Conservation (phyloP, 352 stramenopile species). For the Phytopythium sindhum region DNA sequence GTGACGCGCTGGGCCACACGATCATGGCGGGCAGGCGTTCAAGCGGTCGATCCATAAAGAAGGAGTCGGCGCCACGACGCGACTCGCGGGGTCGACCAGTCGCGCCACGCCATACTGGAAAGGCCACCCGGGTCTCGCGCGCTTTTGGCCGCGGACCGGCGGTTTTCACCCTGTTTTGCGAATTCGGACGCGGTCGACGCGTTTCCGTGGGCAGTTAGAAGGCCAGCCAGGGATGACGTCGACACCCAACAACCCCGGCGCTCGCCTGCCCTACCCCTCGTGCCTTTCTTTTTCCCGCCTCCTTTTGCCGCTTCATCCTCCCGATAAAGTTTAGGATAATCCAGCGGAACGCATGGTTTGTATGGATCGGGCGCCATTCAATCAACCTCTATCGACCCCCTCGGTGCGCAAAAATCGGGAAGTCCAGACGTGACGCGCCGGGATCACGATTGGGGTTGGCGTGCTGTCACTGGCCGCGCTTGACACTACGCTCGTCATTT, state of each 20-base stretch:
- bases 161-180: not conserved
- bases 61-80: too few relatives aligned
- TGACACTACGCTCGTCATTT: constrained; percentile 11
- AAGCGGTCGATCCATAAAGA: too few relatives aligned
- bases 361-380: rapidly evolving
- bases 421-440: constrained; percentile 8
- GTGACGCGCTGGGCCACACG: too few relatives aligned
- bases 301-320: not conserved
- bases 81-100: not conserved
- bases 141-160: not conserved
- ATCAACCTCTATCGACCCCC: not conserved
- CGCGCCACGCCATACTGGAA: not conserved
- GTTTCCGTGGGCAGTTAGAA: not conserved
- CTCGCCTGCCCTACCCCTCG: not conserved
- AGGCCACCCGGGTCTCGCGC: not conserved
- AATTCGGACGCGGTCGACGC: not conserved
- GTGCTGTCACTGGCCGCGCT: constrained; percentile 1
- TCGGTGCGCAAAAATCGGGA: not conserved
- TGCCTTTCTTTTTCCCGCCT: not conserved
- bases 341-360: not conserved
- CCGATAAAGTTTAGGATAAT: not conserved
- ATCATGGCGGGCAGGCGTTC: too few relatives aligned
- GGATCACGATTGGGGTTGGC: constrained; percentile 13
- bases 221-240: not conserved
- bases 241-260: too few relatives aligned